These are phyloP conservation scores for Coniochaeta pulveracea DNA, from an alignment of 2,329 filamentous ascomycete species.

Conservation along the genomic window DNA sequence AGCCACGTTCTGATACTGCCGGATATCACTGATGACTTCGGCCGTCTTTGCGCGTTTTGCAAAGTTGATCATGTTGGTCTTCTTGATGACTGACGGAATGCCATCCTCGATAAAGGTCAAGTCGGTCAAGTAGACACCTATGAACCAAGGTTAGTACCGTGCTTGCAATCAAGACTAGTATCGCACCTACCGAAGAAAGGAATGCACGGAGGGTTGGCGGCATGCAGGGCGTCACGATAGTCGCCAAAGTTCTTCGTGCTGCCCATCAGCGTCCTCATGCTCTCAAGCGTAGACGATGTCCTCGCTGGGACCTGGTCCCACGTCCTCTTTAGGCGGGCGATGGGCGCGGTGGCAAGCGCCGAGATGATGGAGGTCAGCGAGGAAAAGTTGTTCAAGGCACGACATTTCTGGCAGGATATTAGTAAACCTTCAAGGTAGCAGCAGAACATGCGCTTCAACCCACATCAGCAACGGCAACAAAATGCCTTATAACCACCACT, in stretches of 20 bases:
- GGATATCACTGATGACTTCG: constrained; percentile 95
- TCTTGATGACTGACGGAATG: constrained; percentile 92
- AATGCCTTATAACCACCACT: constrained; percentile 96
- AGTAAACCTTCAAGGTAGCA: too few relatives aligned
- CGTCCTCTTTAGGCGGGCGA: constrained; percentile 83
- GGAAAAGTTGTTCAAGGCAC: constrained; percentile 87
- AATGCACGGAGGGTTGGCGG: constrained; percentile 91
- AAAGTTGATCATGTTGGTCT: constrained; percentile 95
- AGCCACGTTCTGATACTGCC: constrained; percentile 97
- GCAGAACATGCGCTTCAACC: too few relatives aligned
- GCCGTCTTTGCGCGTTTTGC: constrained; percentile 96
- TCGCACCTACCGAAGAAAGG: constrained; percentile 72
- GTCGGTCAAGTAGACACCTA: constrained; percentile 92
- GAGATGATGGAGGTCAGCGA: constrained; percentile 97
- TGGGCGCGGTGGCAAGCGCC: constrained; percentile 85
- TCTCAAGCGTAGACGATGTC: constrained; percentile 69
- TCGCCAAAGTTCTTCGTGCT: constrained; percentile 98
- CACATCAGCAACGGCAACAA: constrained; percentile 91
- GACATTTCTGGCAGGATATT: constrained; percentile 66
- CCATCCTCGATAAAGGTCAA: constrained; percentile 98
- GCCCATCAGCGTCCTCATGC: constrained; percentile 89
- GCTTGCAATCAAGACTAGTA: constrained; percentile 6
- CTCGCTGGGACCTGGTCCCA: constrained; percentile 90
- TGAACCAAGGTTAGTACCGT: background rate
- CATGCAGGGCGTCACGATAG: constrained; percentile 86